These are phyloP conservation scores for Isochrysis galbana DNA, from an alignment of 78 protist species.

Conservation along the genomic window DNA sequence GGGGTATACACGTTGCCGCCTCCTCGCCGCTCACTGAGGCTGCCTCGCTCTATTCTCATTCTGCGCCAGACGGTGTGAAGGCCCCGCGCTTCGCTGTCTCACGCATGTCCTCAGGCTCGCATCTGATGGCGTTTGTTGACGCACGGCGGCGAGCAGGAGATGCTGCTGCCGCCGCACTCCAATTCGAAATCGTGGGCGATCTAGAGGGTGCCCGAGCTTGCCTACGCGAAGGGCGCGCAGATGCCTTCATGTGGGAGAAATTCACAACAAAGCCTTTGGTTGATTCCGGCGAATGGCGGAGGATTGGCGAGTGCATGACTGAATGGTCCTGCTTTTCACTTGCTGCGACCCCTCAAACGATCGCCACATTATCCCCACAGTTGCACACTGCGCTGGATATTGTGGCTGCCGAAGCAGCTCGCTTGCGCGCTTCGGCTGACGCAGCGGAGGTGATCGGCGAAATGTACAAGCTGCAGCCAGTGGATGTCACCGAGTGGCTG, in stretches of 20 bases:
- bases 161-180: background rate
- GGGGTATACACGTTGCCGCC: conserved; percentile 4
- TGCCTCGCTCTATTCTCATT: background rate
- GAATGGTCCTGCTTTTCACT: background rate
- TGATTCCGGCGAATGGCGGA: background rate
- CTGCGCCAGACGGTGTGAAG: background rate
- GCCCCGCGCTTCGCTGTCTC: background rate
- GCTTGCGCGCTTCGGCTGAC: background rate
- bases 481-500: background rate
- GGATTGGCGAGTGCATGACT: background rate
- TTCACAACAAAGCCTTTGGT: background rate
- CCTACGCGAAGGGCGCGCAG: background rate
- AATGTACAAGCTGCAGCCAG: background rate
- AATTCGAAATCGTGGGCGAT: background rate
- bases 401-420: background rate
- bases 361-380: background rate
- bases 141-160: background rate
- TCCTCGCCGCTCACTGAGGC: background rate
- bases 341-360: background rate
- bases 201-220: background rate
- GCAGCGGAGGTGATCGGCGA: background rate
- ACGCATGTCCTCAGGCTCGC: background rate
- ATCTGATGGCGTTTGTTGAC: background rate
- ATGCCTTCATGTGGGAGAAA: conserved; percentile 21
- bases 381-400: background rate